Percentiles rank a stretch among this genome's conserved stretches.
phyloP scores from a whole-genome alignment of 2,329 filamentous ascomycete species.

The Neoscytalidium dimidiatum region DNA sequence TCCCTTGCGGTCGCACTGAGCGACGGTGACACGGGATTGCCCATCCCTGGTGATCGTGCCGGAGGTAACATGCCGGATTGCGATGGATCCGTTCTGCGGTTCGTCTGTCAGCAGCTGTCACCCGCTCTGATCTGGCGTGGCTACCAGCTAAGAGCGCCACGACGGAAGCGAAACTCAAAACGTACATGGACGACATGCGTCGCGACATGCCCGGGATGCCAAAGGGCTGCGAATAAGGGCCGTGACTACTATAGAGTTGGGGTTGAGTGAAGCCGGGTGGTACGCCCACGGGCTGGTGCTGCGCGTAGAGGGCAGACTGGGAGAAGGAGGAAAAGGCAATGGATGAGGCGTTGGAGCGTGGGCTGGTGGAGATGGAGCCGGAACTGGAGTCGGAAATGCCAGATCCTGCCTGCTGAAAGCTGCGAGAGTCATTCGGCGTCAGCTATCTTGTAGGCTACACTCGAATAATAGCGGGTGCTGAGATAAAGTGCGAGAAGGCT shows the following conservation, averaged over 20 bases:
- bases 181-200: slow-evolving; percentile 48
- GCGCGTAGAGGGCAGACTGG: slow-evolving; percentile 37
- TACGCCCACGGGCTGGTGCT: slow-evolving; percentile 28
- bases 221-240: slow-evolving; percentile 40
- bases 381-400: slow-evolving; percentile 59
- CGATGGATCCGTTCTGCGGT: slow-evolving; percentile 47
- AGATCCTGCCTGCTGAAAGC: slow-evolving; percentile 21
- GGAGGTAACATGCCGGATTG: slow-evolving; percentile 50
- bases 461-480: slow-evolving; percentile 14
- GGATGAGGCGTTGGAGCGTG: slow-evolving; percentile 53
- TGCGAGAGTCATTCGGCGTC: slow-evolving; percentile 13
- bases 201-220: slow-evolving; percentile 24
- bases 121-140: slow-evolving; percentile 27
- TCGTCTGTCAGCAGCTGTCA: slow-evolving; percentile 43
- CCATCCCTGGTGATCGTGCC: slow-evolving; percentile 43
- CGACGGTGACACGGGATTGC: slow-evolving; percentile 43
- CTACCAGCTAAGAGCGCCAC: slow-evolving; percentile 3
- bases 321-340: slow-evolving; percentile 45
- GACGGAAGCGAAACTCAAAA: slow-evolving; percentile 25
- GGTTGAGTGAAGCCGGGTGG: slow-evolving; percentile 40
- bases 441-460: slow-evolving; percentile 19
- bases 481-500: slow-evolving; percentile 21
- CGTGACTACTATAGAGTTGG: slow-evolving; percentile 33
- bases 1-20: slow-evolving; percentile 44
- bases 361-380: slow-evolving; percentile 56